Evolutionary conservation across 352 stramenopile genomes (phyloP), one percentile per base, ranked within the genome.

Genomic region (Pythium aquatile): DNA sequence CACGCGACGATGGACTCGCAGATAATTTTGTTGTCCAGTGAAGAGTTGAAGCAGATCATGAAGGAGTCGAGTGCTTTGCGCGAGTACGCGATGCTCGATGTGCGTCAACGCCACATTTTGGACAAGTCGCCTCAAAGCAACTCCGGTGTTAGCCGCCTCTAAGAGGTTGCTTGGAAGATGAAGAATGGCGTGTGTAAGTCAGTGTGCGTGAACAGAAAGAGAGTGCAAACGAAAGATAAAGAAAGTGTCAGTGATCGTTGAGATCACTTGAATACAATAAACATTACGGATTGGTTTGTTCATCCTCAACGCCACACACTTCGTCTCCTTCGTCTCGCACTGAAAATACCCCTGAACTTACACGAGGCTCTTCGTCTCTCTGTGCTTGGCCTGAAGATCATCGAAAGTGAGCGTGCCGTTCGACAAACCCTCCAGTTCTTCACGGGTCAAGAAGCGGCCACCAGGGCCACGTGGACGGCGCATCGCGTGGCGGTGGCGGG

Each of bases 401-500:
- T 91, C 82, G 37, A 87, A 73, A 0, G 74, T 77, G 61, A 91
- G 63, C 24, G 80, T 87, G 17, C 80, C 82, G 35, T 86, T 81
- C 62, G 87, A 84, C 24, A 93, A 61, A 16, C 76, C 83, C 52
- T 87, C 76, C 39, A 94, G 88, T 61, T 96, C 86, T 47, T 88
- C 84, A 58, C 86, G 81, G 0, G 86, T 96, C 10, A 96, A 64
- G 62, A 96, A 96, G 49, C 88, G 83, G 17, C 88, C 88, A 11
- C 88, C 86, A 13, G 87, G 85, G 0, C 88, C 88, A 62, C 88
- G 87, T 51, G 82, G 85, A 44, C 88, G 87, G 29, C 87, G 87
- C 80, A 94, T 94, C 4, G 88, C 88, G 63, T 96, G 88, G 63
- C 92, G 87, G 65, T 96, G 88, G 16, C 88, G 85, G 16, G 88